Percentiles rank a stretch among this genome's conserved stretches.
Conservation (phyloP, 2,329 filamentous ascomycete genomes). For the Botrytis deweyae region DNA sequence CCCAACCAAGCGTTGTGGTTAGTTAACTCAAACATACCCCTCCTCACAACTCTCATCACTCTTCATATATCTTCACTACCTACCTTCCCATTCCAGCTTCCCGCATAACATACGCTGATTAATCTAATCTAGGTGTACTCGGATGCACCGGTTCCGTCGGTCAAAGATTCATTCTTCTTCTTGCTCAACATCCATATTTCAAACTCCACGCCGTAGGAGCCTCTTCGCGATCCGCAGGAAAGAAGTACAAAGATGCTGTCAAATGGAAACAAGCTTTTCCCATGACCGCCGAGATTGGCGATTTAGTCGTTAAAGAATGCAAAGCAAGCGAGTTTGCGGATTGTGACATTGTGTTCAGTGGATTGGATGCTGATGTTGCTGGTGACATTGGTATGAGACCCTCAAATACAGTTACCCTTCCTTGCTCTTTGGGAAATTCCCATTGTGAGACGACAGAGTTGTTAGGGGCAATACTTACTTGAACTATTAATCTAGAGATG, state of each 20-base stretch:
- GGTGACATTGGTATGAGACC: constrained; percentile 74
- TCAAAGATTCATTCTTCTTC: constrained; percentile 90
- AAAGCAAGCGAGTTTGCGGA: constrained; percentile 78
- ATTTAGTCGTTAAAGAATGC: constrained; percentile 84
- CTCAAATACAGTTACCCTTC: too few species aligned
- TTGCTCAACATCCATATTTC: constrained; percentile 84
- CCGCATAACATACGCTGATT: neutral
- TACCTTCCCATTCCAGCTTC: neutral
- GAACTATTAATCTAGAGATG: constrained; percentile 61
- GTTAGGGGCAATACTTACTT: neutral
- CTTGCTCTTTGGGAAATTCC: constrained; percentile 2
- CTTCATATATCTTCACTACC: neutral
- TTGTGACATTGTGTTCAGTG: constrained; percentile 91
- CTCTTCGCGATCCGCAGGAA: constrained; percentile 83
- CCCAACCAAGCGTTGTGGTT: constrained; percentile 55
- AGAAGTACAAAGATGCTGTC: constrained; percentile 92
- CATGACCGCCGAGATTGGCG: constrained; percentile 72
- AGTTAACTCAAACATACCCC: constrained; percentile 25
- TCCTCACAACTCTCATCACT: constrained; percentile 7
- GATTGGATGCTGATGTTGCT: constrained; percentile 88
- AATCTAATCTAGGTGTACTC: constrained; percentile 61
- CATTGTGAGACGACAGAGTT: neutral
- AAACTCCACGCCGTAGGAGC: constrained; percentile 86
- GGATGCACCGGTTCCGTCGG: constrained; percentile 93
- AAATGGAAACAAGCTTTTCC: constrained; percentile 89